These are phyloP conservation scores for Colletotrichum sp. DNA, from an alignment of 2,329 filamentous ascomycete species.

Conservation along the genomic window DNA sequence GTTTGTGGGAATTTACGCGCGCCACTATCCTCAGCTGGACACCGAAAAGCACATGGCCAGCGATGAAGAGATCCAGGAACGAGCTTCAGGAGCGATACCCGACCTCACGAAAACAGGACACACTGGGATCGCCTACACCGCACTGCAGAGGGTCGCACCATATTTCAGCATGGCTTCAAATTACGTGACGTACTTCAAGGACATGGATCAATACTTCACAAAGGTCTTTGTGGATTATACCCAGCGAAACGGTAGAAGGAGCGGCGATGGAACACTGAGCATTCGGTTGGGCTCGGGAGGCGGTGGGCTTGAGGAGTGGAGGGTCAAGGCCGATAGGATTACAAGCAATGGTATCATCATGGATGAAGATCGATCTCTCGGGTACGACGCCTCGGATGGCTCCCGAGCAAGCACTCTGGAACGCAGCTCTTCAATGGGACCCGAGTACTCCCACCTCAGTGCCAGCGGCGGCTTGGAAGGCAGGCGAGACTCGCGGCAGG, in stretches of 20 bases:
- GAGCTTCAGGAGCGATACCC: slow-evolving; percentile 22
- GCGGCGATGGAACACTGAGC: slow-evolving; percentile 37
- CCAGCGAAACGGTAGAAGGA: slow-evolving; percentile 29
- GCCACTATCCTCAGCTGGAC: slow-evolving; percentile 74
- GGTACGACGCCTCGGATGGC: slow-evolving; percentile 26
- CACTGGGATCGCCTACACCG: slow-evolving; percentile 52
- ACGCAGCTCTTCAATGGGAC: slow-evolving; percentile 29
- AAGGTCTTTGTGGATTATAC: slow-evolving; percentile 44
- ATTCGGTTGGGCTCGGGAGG: slow-evolving; percentile 48
- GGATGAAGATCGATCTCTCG: slow-evolving; percentile 30
- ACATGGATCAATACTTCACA: slow-evolving; percentile 59
- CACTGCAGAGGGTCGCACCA: slow-evolving; percentile 55
- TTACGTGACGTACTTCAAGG: slow-evolving; percentile 58
- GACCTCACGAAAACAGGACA: slow-evolving; percentile 43
- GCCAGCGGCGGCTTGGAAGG: not conserved
- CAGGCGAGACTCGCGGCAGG: slow-evolving; percentile 25
- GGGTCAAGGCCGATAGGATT: slow-evolving; percentile 40
- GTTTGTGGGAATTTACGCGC: slow-evolving; percentile 69
- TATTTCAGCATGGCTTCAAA: slow-evolving; percentile 62
- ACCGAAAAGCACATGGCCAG: slow-evolving; percentile 55
- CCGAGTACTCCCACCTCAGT: slow-evolving; percentile 25
- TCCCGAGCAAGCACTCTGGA: slow-evolving; percentile 36
- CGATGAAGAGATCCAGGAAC: slow-evolving; percentile 36
- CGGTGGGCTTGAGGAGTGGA: slow-evolving; percentile 62
- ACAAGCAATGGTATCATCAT: slow-evolving; percentile 50